Base-by-base conservation (phyloP, 2,329 filamentous ascomycete genomes). In the Penicillium thymicola region DNA sequence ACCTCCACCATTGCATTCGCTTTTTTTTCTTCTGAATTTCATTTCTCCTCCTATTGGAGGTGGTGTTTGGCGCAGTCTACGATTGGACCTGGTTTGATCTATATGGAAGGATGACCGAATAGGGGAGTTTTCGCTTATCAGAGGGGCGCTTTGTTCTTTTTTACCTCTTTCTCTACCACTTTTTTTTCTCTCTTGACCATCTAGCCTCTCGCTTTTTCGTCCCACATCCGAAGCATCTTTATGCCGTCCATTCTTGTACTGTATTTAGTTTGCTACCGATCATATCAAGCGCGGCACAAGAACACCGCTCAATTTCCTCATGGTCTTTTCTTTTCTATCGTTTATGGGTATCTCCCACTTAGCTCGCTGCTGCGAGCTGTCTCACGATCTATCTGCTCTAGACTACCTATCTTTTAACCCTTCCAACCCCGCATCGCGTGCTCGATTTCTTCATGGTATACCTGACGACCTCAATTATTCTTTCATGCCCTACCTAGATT, bases 201-300 rank as follows among this genome's bases (percentile, higher is more conserved):
- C 47, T 62, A 62, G 58, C 60, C 61, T 59, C 57, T 61, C 58
- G 57, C 55, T 58, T 45, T 54, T 37, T 44, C 60, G 49, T 45
- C 55, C 23, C 43, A 47, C 44, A 23, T 42, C 40, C 34, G 18
- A 16, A 55, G 47, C 47, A 25, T 51, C 34, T 58, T 56, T 55
- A 56, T 57, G 58, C 42, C 61, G 64, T 59, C 57, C 45, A 64
- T 63, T 59, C 60, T 58, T 52, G 54, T 70, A 71, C 65, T 71
- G 69, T 70, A 71, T 64, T 66, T 70, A 69, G 66, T 67, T 61
- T 49, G 56, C 47, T 54, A 51, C 49, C 56, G 50, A 23, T 49
- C 49, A 45, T 52, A 58, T 25, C 52, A 52, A 43, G 37, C 27
- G 48, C 44, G 55, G 51, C 51, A 42, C 54, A 36, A 48, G 48